Conservation (phyloP, 1,139 yeast species). For the Taphrina communis region DNA sequence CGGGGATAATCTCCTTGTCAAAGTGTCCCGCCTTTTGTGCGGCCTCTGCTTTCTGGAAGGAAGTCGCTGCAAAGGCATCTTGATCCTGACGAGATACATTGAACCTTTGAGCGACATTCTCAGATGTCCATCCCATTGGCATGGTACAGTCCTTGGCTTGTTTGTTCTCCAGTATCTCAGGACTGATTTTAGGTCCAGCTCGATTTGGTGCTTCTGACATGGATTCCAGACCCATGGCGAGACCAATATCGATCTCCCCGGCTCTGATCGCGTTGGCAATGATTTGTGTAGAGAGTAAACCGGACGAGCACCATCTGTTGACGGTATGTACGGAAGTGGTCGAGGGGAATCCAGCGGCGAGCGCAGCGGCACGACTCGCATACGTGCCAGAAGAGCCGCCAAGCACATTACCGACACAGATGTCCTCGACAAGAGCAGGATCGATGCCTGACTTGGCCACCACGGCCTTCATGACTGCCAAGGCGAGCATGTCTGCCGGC, state of each 20-base stretch:
- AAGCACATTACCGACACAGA: slow-evolving; percentile 85
- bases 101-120: slow-evolving; percentile 52
- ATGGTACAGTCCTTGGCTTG: slow-evolving; percentile 55
- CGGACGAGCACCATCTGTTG: slow-evolving; percentile 94
- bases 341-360: slow-evolving; percentile 75
- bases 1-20: slow-evolving; percentile 55
- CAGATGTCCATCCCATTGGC: slow-evolving; percentile 56
- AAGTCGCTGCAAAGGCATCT: slow-evolving; percentile 54
- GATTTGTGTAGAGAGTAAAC: slow-evolving; percentile 86
- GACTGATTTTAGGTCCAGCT: slow-evolving; percentile 77
- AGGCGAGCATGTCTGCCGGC: slow-evolving; percentile 72
- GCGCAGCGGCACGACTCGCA: slow-evolving; percentile 81
- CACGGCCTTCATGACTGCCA: slow-evolving; percentile 67
- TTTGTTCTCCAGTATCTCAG: slow-evolving; percentile 55
- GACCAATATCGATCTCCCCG: slow-evolving; percentile 89
- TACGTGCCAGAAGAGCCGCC: slow-evolving; percentile 84
- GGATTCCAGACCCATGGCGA: slow-evolving; percentile 91
- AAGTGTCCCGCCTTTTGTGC: slow-evolving; percentile 55
- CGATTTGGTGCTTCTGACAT: slow-evolving; percentile 67
- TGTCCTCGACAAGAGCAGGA: slow-evolving; percentile 73
- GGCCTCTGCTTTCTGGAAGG: slow-evolving; percentile 54
- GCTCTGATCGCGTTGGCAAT: slow-evolving; percentile 83
- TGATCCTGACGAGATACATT: slow-evolving; percentile 51
- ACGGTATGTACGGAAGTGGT: slow-evolving; percentile 77
- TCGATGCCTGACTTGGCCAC: slow-evolving; percentile 66